Conservation (phyloP, 441 rosid species). For the Croton laevigatus region DNA sequence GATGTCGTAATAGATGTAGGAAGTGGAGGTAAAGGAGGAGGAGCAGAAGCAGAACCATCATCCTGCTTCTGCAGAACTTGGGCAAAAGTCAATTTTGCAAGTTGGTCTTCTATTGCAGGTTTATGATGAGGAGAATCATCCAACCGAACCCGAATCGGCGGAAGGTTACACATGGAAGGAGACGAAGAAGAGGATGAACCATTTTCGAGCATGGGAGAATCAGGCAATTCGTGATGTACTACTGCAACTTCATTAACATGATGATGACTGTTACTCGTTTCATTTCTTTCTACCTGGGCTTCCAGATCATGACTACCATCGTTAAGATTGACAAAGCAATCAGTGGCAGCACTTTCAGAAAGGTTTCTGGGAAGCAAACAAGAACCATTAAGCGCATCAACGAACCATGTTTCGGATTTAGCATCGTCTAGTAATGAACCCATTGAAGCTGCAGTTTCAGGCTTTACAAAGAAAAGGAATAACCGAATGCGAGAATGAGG, state of each 20-base stretch:
- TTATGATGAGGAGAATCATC: constrained; percentile 46
- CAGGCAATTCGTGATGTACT: constrained; percentile 60
- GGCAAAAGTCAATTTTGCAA: constrained; percentile 47
- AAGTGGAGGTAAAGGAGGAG: constrained; percentile 41
- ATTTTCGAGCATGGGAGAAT: constrained; percentile 72
- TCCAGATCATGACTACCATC: constrained; percentile 24
- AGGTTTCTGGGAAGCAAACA: constrained; percentile 55
- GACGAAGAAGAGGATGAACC: constrained; percentile 81
- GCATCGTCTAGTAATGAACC: constrained; percentile 67
- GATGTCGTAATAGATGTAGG: constrained; percentile 24
- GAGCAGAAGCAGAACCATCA: constrained; percentile 44
- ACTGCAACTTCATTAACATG: constrained; percentile 32
- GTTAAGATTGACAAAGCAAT: constrained; percentile 62
- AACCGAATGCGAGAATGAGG: constrained; percentile 53
- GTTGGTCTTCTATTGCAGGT: constrained; percentile 65
- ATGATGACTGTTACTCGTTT: not conserved
- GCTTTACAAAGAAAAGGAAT: constrained; percentile 66
- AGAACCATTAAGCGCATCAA: constrained; percentile 66
- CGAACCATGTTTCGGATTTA: constrained; percentile 90
- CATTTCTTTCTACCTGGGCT: constrained; percentile 15
- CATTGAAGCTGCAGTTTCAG: constrained; percentile 70
- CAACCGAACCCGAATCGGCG: constrained; percentile 77
- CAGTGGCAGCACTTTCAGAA: constrained; percentile 64
- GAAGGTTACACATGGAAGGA: constrained; percentile 63
- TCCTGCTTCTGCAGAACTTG: constrained; percentile 45